A percentile compares a stretch with the other conserved stretches of the same genome.
phyloP scores from a whole-genome alignment of 495 filamentous ascomycete genomes.

The Neurospora sp. region DNA sequence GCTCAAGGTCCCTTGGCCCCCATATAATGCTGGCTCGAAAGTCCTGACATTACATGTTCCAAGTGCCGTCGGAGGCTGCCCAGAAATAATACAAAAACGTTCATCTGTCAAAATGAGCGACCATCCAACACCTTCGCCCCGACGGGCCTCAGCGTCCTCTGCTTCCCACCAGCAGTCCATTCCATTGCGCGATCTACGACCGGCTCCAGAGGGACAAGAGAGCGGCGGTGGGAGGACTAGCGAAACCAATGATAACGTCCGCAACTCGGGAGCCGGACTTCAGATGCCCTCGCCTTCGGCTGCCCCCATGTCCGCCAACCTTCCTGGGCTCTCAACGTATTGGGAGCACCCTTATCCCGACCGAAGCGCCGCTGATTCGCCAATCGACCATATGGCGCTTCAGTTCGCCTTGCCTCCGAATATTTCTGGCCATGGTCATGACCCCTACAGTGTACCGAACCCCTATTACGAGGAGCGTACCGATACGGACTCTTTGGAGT shows the following conservation, averaged over 20 bases:
- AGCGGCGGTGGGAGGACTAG: slow-evolving; percentile 11
- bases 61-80: neutral
- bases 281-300: slow-evolving; percentile 13
- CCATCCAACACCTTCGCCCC: slow-evolving; percentile 19
- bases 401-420: slow-evolving; percentile 40
- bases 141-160: slow-evolving; percentile 21
- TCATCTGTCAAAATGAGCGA: slow-evolving; percentile 13
- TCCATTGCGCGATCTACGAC: slow-evolving; percentile 71
- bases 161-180: slow-evolving; percentile 54
- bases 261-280: slow-evolving; percentile 14
- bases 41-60: too few relatives aligned
- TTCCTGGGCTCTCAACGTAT: slow-evolving; percentile 35
- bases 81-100: neutral
- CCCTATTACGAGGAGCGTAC: slow-evolving; percentile 42
- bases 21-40: slow-evolving; percentile 11
- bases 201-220: slow-evolving; percentile 39
- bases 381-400: slow-evolving; percentile 35
- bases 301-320: slow-evolving; percentile 30
- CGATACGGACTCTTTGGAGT: slow-evolving; percentile 53
- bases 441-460: slow-evolving; percentile 29
- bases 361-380: slow-evolving; percentile 24
- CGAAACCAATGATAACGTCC: slow-evolving; percentile 21
- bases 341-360: slow-evolving; percentile 33
- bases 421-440: slow-evolving; percentile 21
- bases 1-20: neutral